phyloP scores from a whole-genome alignment of 2,329 filamentous ascomycete genomes.

The Xylogone sp. region DNA sequence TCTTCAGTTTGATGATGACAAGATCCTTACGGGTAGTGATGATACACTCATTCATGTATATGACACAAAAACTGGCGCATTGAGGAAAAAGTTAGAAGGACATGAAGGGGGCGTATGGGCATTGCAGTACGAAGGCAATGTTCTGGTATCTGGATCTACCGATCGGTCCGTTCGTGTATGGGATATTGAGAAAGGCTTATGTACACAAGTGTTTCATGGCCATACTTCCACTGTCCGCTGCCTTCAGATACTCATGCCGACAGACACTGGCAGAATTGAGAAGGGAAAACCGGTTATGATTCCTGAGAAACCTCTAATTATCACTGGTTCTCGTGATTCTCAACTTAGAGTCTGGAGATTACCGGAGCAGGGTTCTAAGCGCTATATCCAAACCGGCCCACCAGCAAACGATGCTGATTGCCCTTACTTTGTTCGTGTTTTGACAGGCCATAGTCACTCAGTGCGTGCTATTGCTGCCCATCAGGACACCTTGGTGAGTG shows the following conservation, averaged over 20 bases:
- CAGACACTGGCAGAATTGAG: slow-evolving; percentile 65
- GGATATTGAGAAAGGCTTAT: slow-evolving; percentile 92
- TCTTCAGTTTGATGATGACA: slow-evolving; percentile 95
- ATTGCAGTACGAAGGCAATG: slow-evolving; percentile 92
- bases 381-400: slow-evolving; percentile 75
- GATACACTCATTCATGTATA: slow-evolving; percentile 98
- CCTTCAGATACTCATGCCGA: slow-evolving; percentile 88
- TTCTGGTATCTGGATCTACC: slow-evolving; percentile 90
- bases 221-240: slow-evolving; percentile 97
- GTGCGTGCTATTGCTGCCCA: slow-evolving; percentile 94
- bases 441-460: slow-evolving; percentile 86
- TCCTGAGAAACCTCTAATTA: slow-evolving; percentile 92
- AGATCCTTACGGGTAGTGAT: slow-evolving; percentile 95
- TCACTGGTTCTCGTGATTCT: slow-evolving; percentile 93
- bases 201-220: slow-evolving; percentile 93
- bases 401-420: slow-evolving; percentile 75
- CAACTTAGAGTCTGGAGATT: slow-evolving; percentile 93
- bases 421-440: slow-evolving; percentile 86
- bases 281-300: slow-evolving; percentile 80
- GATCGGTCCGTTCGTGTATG: slow-evolving; percentile 98
- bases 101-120: slow-evolving; percentile 99
- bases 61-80: slow-evolving; percentile 87
- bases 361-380: slow-evolving; percentile 72
- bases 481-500: slow-evolving; percentile 92
- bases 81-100: slow-evolving; percentile 79